Percentiles rank a stretch among this genome's conserved stretches.
These are phyloP conservation scores for Xylaria scruposa DNA, from an alignment of 495 filamentous ascomycete species.

Conservation along the genomic window DNA sequence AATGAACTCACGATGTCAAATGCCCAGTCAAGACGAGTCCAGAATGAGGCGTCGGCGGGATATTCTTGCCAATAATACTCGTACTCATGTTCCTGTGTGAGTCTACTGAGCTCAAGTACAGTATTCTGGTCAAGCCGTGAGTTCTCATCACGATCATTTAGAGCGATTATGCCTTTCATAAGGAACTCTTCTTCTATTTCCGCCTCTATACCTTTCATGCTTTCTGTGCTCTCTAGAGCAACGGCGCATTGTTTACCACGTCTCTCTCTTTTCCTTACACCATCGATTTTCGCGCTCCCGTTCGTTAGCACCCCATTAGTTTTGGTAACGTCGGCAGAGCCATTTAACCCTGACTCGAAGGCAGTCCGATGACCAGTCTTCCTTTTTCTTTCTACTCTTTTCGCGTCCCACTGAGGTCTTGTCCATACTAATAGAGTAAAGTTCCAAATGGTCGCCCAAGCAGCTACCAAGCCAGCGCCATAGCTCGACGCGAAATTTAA, in stretches of 20 bases:
- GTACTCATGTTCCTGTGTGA: constrained; percentile 35
- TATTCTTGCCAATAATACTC: constrained; percentile 77
- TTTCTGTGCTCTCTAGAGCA: not conserved
- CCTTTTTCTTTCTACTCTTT: constrained; percentile 65
- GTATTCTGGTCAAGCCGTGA: not conserved
- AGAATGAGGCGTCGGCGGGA: constrained; percentile 60
- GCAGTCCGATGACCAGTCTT: constrained; percentile 35
- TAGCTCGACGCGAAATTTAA: constrained; percentile 67
- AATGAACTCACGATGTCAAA: constrained; percentile 72
- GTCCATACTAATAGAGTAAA: constrained; percentile 67
- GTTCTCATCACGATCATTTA: constrained; percentile 29
- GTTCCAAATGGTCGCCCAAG: constrained; percentile 73
- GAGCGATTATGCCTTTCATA: not conserved
- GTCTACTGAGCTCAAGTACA: constrained; percentile 13
- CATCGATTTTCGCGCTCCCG: not conserved
- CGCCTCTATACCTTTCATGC: not conserved
- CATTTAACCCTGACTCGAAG: not conserved
- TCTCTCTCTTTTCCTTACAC: not conserved
- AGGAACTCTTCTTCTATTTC: not conserved
- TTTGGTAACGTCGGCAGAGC: not conserved
- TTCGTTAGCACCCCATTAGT: not conserved
- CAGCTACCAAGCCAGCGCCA: constrained; percentile 67
- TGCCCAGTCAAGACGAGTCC: constrained; percentile 73
- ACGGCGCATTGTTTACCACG: not conserved
- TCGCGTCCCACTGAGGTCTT: constrained; percentile 69